Evolutionary conservation across 1,284 basidiomycete species (phyloP).

Genomic region (Xerocomus amazonicus): DNA sequence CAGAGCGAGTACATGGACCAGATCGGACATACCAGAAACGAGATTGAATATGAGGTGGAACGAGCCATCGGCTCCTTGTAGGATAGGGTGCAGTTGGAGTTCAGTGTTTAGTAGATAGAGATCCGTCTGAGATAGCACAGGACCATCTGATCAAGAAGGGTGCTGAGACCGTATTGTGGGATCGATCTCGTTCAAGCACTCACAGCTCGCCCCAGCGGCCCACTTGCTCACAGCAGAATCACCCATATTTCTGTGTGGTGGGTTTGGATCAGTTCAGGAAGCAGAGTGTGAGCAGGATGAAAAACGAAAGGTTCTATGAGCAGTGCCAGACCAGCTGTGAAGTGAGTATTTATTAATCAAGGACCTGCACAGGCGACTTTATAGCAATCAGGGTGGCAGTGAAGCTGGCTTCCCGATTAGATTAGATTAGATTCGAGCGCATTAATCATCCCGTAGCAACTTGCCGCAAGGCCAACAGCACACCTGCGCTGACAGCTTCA

Average conservation of each 20-base stretch:
- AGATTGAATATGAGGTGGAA: slow-evolving; percentile 74
- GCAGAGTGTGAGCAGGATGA: neutral
- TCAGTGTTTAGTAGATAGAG: slow-evolving; percentile 67
- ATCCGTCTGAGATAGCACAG: slow-evolving; percentile 70
- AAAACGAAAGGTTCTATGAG: neutral
- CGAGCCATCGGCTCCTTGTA: slow-evolving; percentile 43
- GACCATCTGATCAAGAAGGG: slow-evolving; percentile 53
- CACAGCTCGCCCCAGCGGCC: slow-evolving; percentile 32
- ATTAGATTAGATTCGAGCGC: slow-evolving; percentile 31
- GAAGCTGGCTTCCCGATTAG: slow-evolving; percentile 2
- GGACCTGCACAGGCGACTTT: slow-evolving; percentile 8
- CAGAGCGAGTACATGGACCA: neutral
- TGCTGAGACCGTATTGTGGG: neutral
- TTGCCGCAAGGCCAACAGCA: slow-evolving; percentile 4
- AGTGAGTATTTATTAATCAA: neutral
- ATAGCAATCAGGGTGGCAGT: slow-evolving; percentile 28
- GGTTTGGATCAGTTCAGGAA: neutral
- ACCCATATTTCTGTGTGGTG: slow-evolving; percentile 18
- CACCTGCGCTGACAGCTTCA: slow-evolving; percentile 3
- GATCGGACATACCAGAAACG: slow-evolving; percentile 47
- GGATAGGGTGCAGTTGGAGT: slow-evolving; percentile 68
- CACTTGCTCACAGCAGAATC: slow-evolving; percentile 29
- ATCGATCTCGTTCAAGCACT: slow-evolving; percentile 8
- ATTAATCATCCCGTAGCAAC: slow-evolving; percentile 1
- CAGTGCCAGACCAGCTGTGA: neutral